Evolutionary conservation across 129 eudicot species (phyloP), one percentile per base, ranked within the genome.

Genomic region (Pseudognaphalium luteoalbum): DNA sequence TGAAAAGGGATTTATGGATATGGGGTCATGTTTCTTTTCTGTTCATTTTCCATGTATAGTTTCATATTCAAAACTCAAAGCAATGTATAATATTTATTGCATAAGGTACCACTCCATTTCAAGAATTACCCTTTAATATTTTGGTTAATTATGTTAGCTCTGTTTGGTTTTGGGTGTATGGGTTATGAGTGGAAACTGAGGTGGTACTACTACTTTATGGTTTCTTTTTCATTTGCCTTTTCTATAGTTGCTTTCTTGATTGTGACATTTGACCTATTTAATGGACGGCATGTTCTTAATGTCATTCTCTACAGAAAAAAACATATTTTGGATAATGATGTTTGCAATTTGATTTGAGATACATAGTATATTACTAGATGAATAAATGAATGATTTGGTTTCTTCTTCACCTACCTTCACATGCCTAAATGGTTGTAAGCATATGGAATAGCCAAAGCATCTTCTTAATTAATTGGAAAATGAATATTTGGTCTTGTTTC

Each of bases 211-310:
- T 73, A 77, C 82, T 73, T 81, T 78, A 72, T 73, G 41, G 70
- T 73, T 80, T 79, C 79, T 76, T 61, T 73, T 80, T 19, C 62
- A 69, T 73, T 57, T 58, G 67, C 83, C 78, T 72, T 71, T 80
- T 86, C 75, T 65, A 68, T 41, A 22, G 79, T 74, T 83, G 81
- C 78, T 83, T 81, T 83, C 83, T 62, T 75, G 87, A 86, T 74
- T 74, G 80, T 86, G 87, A 83, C 84, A 25, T 83, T 80, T 79
- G 83, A 83, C 87, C 85, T 68, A 80, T 79, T 80, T 76, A 80
- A 80, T 86, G 81, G 83, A 61, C 56, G 77, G 35, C 79, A 80
- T 76, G 82, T 76, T 80, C 73, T 86, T 72, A 71, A 86, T 85
- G 85, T 82, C 86, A 80, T 80, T 52, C 58, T 72, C 86, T 71